These are phyloP conservation scores for Halophytophthora polymorphica DNA, from an alignment of 352 stramenopile species.

Conservation along the genomic window DNA sequence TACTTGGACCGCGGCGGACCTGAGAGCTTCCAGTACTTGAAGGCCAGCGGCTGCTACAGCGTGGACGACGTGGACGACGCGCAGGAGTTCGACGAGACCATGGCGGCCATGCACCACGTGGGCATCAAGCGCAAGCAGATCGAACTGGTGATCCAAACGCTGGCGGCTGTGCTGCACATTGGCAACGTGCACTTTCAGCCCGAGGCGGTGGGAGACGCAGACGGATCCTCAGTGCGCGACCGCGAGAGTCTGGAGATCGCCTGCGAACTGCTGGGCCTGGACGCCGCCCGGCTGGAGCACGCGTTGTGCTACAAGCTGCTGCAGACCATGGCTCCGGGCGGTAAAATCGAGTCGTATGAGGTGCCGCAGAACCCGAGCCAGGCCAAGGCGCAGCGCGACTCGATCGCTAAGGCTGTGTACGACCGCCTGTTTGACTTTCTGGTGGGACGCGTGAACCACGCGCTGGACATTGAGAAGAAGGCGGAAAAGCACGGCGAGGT, in stretches of 20 bases:
- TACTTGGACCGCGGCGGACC: constrained; percentile 59
- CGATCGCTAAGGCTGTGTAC: constrained; percentile 96
- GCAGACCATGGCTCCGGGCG: constrained; percentile 83
- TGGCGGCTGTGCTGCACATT: constrained; percentile 76
- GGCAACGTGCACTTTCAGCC: constrained; percentile 74
- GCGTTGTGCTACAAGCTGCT: constrained; percentile 83
- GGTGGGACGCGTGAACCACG: constrained; percentile 90
- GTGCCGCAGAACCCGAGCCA: constrained; percentile 85
- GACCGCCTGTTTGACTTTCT: constrained; percentile 96
- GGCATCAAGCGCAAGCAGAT: constrained; percentile 89
- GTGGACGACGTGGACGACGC: constrained; percentile 92
- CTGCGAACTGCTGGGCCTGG: constrained; percentile 67
- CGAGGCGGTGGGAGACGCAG: constrained; percentile 61
- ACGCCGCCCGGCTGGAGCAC: constrained; percentile 57
- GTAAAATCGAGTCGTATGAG: constrained; percentile 83
- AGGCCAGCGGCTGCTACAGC: constrained; percentile 82
- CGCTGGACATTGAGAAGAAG: constrained; percentile 81
- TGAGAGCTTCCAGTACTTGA: constrained; percentile 87
- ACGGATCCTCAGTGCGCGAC: constrained; percentile 56
- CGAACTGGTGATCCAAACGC: constrained; percentile 82
- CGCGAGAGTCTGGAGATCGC: constrained; percentile 56
- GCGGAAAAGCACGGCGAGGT: constrained; percentile 77
- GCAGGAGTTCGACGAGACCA: constrained; percentile 84
- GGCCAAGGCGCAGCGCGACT: constrained; percentile 91
- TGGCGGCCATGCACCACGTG: constrained; percentile 86